Evolutionary conservation across 1,284 basidiomycete species (phyloP), one percentile per base, ranked within the genome.

Genomic region (Leccinum solheimii): DNA sequence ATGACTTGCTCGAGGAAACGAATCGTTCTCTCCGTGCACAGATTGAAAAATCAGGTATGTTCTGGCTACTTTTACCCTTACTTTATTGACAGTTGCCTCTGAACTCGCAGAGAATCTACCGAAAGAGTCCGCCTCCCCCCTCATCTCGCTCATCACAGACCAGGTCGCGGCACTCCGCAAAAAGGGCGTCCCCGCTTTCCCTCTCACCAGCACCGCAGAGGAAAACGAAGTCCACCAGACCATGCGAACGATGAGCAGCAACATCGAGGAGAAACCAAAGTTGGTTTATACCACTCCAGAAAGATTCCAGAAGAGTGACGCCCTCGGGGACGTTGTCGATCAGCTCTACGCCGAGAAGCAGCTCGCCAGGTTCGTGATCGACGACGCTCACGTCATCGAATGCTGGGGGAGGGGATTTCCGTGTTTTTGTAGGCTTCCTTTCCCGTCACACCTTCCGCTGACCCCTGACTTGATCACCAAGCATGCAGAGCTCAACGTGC

Each of bases 281-380:
- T 72, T 98, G 7, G 81, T 97, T 3, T 99, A 98, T 69, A 83
- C 97, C n/a, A 98, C 97, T 0, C 97, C 97, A 0, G 97, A 99
- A 76, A 92, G 92, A 76, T 77, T 97, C 59, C 83, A 84, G 43
- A 84, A 86, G 68, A 92, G 86, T 56, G 76, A 77, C 0, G 70
- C 73, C n/a, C 83, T 92, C 62, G 82, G 80, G 67, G 75, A 73
- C 8, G 82, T 90, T 21, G 75, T 98, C 21, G 67, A 75, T 14
- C 75, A 78, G 36, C 79, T 98, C 3, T 81, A 93, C 68, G 67
- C 76, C 1, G 72, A 78, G 13, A 78, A 82, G 3, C 77, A 83
- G 61, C 75, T 99, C 32, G 95, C 94, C 5, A 83, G 97, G 27
- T 97, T 99, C 72, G 95, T 98, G 0, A 84, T 98, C 58, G 97